Conservation (phyloP, 768 basidiomycete genomes). For the Lactarius vividus region DNA sequence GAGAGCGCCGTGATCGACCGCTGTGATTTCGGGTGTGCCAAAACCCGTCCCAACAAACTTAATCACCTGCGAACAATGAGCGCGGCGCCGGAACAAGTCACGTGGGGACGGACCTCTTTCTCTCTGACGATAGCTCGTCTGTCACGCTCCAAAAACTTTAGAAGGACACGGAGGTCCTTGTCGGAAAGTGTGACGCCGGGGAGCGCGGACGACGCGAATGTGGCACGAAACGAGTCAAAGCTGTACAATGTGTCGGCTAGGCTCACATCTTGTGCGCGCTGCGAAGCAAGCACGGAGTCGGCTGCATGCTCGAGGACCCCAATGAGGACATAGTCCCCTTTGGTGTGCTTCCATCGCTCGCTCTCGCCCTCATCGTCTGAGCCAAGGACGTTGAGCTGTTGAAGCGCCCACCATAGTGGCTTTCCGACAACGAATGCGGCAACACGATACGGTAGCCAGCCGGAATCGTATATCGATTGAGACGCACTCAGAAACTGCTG, state of each 20-base stretch:
- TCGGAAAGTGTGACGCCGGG: conserved; percentile 51
- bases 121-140: conserved; percentile 58
- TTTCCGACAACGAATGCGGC: conserved; percentile 70
- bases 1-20: conserved; percentile 80
- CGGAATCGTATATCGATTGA: conserved; percentile 64
- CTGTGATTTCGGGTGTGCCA: conserved; percentile 53
- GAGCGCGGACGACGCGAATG: conserved; percentile 49
- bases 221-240: conserved; percentile 54
- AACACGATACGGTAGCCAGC: conserved; percentile 66
- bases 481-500: conserved; percentile 54
- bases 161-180: conserved; percentile 62
- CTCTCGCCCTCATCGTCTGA: conserved; percentile 51
- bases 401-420: conserved; percentile 85
- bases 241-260: conserved; percentile 63
- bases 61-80: conserved; percentile 54
- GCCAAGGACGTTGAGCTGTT: conserved; percentile 69
- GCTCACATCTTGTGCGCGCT: conserved; percentile 43
- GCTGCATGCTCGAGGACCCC: conserved; percentile 65
- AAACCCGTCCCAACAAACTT: conserved; percentile 61
- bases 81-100: neutral
- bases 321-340: conserved; percentile 71
- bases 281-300: conserved; percentile 48
- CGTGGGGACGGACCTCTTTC: conserved; percentile 51
- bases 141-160: conserved; percentile 82
- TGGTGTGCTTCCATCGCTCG: conserved; percentile 53